Percentiles rank a stretch among this genome's conserved stretches.
Conservation (phyloP, 495 filamentous ascomycete genomes). For the Talaromyces liani region DNA sequence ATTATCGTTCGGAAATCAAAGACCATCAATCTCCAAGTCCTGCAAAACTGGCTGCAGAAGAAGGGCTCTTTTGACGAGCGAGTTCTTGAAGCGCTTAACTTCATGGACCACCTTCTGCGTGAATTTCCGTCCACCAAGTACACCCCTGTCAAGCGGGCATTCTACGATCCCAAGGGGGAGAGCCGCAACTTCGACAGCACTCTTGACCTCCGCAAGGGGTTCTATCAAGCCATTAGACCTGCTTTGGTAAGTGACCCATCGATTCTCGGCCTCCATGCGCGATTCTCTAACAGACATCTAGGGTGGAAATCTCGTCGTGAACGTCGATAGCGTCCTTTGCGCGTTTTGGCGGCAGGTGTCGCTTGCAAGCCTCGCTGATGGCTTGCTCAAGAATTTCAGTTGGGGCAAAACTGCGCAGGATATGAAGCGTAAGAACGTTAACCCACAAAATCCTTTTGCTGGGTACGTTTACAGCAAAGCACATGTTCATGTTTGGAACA, state of each 20-base stretch:
- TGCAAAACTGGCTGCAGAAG: constrained; percentile 58
- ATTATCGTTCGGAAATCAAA: constrained; percentile 53
- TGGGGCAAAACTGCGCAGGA: constrained; percentile 1
- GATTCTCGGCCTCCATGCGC: neutral
- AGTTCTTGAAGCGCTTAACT: constrained; percentile 76
- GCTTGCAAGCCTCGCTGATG: constrained; percentile 7
- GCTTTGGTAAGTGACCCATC: constrained; percentile 40
- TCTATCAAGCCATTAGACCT: constrained; percentile 72
- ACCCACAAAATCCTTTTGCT: neutral
- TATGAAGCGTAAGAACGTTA: neutral
- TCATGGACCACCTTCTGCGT: constrained; percentile 83
- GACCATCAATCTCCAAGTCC: constrained; percentile 52
- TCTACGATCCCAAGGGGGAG: constrained; percentile 44
- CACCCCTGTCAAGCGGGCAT: constrained; percentile 65
- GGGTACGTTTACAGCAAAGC: neutral
- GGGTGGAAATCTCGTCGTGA: constrained; percentile 58
- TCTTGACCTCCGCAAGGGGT: constrained; percentile 74
- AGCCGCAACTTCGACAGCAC: constrained; percentile 42
- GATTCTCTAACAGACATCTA: constrained; percentile 16
- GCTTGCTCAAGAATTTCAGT: neutral
- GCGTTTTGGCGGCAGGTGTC: constrained; percentile 50
- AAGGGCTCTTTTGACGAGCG: constrained; percentile 49
- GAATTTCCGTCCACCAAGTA: constrained; percentile 59
- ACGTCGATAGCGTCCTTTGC: constrained; percentile 56
- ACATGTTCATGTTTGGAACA: neutral